phyloP scores from a whole-genome alignment of 2,329 filamentous ascomycete genomes.

The Talaromyces islandicus region DNA sequence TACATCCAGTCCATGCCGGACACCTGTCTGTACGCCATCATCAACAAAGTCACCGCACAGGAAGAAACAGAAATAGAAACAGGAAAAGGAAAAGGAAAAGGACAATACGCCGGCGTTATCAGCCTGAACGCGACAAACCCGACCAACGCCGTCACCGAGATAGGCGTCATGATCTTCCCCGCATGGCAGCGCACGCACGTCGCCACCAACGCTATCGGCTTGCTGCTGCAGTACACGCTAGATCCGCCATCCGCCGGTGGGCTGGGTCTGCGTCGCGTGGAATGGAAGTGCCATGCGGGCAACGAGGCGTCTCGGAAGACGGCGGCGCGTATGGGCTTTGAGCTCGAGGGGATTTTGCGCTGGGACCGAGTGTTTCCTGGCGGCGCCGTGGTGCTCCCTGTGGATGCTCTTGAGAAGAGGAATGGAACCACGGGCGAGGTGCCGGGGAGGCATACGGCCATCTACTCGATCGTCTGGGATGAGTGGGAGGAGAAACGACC shows the following conservation, averaged over 20 bases:
- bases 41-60: conserved; percentile 7
- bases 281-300: conserved; percentile 20
- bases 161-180: conserved; percentile 22
- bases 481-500: conserved; percentile 12
- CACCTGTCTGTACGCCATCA: conserved; percentile 8
- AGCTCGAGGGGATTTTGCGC: neutral
- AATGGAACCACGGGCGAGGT: conserved; percentile 9
- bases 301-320: neutral
- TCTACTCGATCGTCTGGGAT: conserved; percentile 11
- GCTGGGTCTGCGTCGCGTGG: conserved; percentile 23
- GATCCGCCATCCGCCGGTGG: conserved; percentile 16
- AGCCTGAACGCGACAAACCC: conserved; percentile 2
- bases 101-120: conserved; percentile 7
- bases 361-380: neutral
- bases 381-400: neutral
- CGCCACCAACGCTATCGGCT: conserved; percentile 26
- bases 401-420: conserved; percentile 9
- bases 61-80: neutral
- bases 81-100: no score
- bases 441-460: conserved; percentile 12
- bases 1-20: neutral
- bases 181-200: conserved; percentile 31
- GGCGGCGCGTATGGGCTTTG: neutral
- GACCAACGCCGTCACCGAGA: conserved; percentile 9
- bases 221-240: conserved; percentile 27